A percentile compares a stretch with the other conserved stretches of the same genome.
These are phyloP conservation scores for Favolaschia claudopus DNA, from an alignment of 768 basidiomycete species.

Conservation along the genomic window DNA sequence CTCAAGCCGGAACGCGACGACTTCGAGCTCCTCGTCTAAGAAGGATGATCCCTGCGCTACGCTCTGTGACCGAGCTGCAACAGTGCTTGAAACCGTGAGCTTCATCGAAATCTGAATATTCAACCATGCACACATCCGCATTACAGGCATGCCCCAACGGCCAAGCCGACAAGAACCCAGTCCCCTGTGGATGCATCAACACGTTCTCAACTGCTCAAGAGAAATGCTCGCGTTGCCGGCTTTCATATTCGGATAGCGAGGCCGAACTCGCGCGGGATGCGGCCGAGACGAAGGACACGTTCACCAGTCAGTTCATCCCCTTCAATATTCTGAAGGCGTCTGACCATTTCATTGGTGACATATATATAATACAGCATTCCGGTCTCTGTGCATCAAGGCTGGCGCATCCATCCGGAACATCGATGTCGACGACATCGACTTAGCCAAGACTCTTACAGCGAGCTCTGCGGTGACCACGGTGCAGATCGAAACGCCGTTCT, in stretches of 20 bases:
- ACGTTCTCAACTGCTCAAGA: neutral
- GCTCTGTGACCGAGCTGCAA: too few species aligned
- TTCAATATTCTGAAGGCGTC: too few species aligned
- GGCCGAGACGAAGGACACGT: neutral
- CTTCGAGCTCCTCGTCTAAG: too few species aligned
- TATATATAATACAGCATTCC: too few species aligned
- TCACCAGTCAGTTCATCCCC: neutral
- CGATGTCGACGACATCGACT: neutral
- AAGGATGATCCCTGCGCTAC: too few species aligned
- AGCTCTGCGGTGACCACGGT: neutral
- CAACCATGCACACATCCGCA: neutral
- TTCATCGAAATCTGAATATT: neutral
- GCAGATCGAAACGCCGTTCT: neutral
- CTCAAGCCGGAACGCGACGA: too few species aligned
- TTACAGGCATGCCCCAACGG: neutral
- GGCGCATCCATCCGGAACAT: neutral
- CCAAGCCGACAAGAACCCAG: neutral
- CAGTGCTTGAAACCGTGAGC: too few species aligned
- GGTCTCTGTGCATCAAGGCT: neutral
- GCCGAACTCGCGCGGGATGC: neutral
- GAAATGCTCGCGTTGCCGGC: neutral
- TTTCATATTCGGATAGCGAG: neutral
- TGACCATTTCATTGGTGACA: too few species aligned
- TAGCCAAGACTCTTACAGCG: neutral
- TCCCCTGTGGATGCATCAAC: conserved; percentile 7